Evolutionary conservation across 345 rosid species (phyloP), one percentile per base, ranked within the genome.

Genomic region (Cardamine chenopodiifolia): DNA sequence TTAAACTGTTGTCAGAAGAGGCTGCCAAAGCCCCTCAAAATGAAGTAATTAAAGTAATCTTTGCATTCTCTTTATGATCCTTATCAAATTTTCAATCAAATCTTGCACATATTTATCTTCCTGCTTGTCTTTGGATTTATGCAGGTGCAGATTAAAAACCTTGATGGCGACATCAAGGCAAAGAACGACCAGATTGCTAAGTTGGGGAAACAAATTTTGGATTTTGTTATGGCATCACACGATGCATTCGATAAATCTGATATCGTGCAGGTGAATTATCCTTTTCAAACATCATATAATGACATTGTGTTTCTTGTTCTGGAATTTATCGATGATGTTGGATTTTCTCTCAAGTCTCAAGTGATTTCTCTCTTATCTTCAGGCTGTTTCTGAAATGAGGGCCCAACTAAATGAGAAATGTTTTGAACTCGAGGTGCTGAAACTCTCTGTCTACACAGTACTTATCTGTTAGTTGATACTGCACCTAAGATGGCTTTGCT

Each of bases 351-450:
- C 72, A 65, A 56, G 23, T 67, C 71, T 62, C 70, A 65, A 56
- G 39, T 67, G 19, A 57, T 70, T 68, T 69, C 75, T 81, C 80
- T 75, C 59, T 26, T 29, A 68, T 77, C 66, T 72, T 81, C 96
- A 95, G 97, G 79, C 84, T 34, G 75, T 95, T 66, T 89, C 90
- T 68, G 97, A 89, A 70, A 79, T 95, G 85, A 80, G 77, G 71
- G 84, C 83, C 31, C 96, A 89, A 71, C 82, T 95, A 80, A 88
- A 90, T 80, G 97, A 95, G 83, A 92, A 90, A 83, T 90, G 97
- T 49, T 89, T 95, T 57, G 99, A 95, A 82, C 97, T 95, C 19
- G 97, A 95, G 99, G 99, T 95, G 68, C 83, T 62, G 52, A 40
- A 54, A 70, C 80, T 62, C 70, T 76, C 59, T 54, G 45, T 26